A percentile compares a stretch with the other conserved stretches of the same genome.
These are phyloP conservation scores for Selenicereus undatus DNA, from an alignment of 148 eudicot species.

Conservation along the genomic window DNA sequence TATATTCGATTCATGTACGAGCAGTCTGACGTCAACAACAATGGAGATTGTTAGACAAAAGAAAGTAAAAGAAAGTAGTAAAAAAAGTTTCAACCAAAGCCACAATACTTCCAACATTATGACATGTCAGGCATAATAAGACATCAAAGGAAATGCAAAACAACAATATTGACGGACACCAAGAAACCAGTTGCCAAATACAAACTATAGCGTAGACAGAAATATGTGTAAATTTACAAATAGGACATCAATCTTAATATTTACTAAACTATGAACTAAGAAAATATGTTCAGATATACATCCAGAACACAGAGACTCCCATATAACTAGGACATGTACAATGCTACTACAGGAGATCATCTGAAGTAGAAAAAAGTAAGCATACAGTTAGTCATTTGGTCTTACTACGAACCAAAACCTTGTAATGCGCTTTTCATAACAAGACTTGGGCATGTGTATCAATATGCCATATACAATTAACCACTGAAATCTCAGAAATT, in stretches of 20 bases:
- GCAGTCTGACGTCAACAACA: constrained; percentile 41
- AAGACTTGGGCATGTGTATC: background rate
- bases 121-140: background rate
- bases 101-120: background rate
- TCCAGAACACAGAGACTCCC: background rate
- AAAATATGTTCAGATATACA: background rate
- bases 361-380: background rate
- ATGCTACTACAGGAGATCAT: background rate
- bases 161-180: background rate
- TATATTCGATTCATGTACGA: constrained; percentile 19
- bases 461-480: background rate
- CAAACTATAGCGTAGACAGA: background rate
- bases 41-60: background rate
- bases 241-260: background rate
- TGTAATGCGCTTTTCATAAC: background rate
- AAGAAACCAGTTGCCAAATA: background rate
- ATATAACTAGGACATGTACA: background rate
- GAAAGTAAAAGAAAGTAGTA: background rate
- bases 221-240: constrained; percentile 2
- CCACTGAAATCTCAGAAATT: background rate
- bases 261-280: background rate
- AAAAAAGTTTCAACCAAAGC: background rate
- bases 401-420: background rate
- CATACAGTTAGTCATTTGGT: background rate
- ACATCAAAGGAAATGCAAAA: background rate